Evolutionary conservation across 768 basidiomycete species (phyloP), one percentile per base, ranked within the genome.

Genomic region (Lactarius psammicola): DNA sequence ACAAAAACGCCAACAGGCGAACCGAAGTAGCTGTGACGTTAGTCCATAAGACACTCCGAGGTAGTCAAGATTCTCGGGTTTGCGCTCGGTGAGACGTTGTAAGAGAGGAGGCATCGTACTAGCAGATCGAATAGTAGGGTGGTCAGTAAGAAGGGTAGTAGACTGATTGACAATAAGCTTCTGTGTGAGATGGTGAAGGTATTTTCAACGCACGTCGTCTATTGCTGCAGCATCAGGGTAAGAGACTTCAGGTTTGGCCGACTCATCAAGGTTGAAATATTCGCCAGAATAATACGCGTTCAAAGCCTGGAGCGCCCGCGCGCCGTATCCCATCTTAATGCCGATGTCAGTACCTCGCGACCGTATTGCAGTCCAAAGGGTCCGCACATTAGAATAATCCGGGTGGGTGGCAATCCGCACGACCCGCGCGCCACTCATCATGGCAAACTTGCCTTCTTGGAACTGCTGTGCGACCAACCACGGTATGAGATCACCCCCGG

Each of bases 401-500:
- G 97, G 97, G 78, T 97, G 95, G 34, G 92, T 94, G 34, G 97
- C 96, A 59, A 99, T 88, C 64, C 97, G 81, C 18, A 99, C 95
- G 28, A 99, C 79, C 56, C 97, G 80, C 7, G 91, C 96, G 0
- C 97, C 97, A 46, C 92, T 94, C 69, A 99, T 78, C 77, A 85
- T 81, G 7, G 93, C 96, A 76, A 99, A 99, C 74, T 91, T 89
- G 70, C 84, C 89, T 76, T 99, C 97, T 79, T 97, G 94, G 81
- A 92, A 99, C 80, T 98, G 87, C 75, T 95, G 94, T 53, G 92
- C 87, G 55, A 99, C 80, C 30, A 97, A 80, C 96, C 97, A 99
- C 0, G 97, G 97, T 65, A 99, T 97, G 86, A 99, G 87, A 78
- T 99, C 97, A 1, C 97, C 97, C 0, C 93, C 90, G 2, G 91